Base-by-base conservation (phyloP, 2,329 filamentous ascomycete genomes). In the Ascochyta pisi region DNA sequence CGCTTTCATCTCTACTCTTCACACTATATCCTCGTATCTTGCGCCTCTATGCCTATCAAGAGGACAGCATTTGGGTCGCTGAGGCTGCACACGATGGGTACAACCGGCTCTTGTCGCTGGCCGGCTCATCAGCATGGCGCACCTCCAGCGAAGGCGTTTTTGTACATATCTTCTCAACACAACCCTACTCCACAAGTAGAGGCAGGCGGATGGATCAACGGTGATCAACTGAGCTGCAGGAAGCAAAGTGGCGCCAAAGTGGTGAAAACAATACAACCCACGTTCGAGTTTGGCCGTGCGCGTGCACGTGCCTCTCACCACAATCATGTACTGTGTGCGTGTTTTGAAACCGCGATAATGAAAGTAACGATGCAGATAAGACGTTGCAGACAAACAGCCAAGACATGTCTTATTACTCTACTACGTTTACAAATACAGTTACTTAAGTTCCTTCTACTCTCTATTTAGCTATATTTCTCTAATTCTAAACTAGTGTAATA, bases 1-100 rank as follows among this genome's bases (percentile, higher is more conserved):
- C 40, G 22, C 10, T 54, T 60, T 61, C 61, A 61, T 65, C 59
- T 65, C 61, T 62, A 61, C 63, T 61, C 58, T 56, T 49, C 58
- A 57, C 49, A 60, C 41, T 45, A 45, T 56, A 51, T 64, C 53
- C 39, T 60, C 47, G 40, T 42, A 50, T 50, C 37, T 29, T 51
- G 46, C 59, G 22, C 39, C 52, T 55, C 45, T 43, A 41, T 37
- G 39, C 12, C 48, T 41, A 34, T n/a, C 22, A 4, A 39, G 42
- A 47, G 47, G 19, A 34, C 41, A 39, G 42, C 47, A 56, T 50
- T 38, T 27, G 26, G 46, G 8, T 44, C 34, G 42, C 38, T 10
- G 31, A 26, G 24, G 16, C 46, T 50, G 34, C 31, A 38, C 23
- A 16, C 23, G 23, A 38, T 15, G 13, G 24, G 19, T 50, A 47